A percentile compares a stretch with the other conserved stretches of the same genome.
phyloP scores from a whole-genome alignment of 805 yeast genomes.

The Jamesozyma piceae region DNA sequence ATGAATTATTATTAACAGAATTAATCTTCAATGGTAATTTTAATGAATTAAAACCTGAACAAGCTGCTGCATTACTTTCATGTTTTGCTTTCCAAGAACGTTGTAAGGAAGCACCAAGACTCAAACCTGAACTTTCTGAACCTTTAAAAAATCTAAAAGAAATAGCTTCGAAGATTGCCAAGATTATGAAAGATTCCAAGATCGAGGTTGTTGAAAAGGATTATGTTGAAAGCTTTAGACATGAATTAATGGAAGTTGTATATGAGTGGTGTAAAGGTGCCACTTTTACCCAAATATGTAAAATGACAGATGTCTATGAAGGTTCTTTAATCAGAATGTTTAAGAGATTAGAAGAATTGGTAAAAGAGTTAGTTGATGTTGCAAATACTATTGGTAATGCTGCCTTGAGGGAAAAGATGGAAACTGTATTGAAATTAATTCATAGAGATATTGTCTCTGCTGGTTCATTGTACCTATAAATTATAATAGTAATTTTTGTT shows the following conservation, averaged over 20 bases:
- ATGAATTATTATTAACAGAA: slow-evolving; percentile 77
- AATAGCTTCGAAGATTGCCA: slow-evolving; percentile 86
- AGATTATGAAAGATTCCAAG: slow-evolving; percentile 80
- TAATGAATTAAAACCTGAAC: slow-evolving; percentile 78
- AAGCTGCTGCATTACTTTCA: slow-evolving; percentile 83
- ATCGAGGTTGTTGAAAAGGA: slow-evolving; percentile 85
- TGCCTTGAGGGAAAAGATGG: slow-evolving; percentile 82
- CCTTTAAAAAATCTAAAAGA: slow-evolving; percentile 83
- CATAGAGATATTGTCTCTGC: slow-evolving; percentile 96
- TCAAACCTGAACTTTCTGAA: slow-evolving; percentile 85
- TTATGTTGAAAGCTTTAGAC: slow-evolving; percentile 82
- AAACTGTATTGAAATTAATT: slow-evolving; percentile 68
- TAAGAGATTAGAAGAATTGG: slow-evolving; percentile 85
- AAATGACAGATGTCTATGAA: slow-evolving; percentile 97
- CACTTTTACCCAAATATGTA: slow-evolving; percentile 90
- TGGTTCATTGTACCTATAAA: slow-evolving; percentile 68
- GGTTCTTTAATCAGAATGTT: slow-evolving; percentile 93
- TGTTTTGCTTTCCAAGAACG: slow-evolving; percentile 97
- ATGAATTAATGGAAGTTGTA: slow-evolving; percentile 94
- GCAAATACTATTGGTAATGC: slow-evolving; percentile 91
- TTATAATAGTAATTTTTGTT: background rate
- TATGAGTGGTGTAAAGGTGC: slow-evolving; percentile 96
- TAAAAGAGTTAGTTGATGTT: slow-evolving; percentile 82
- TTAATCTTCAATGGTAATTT: slow-evolving; percentile 92
- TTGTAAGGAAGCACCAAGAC: slow-evolving; percentile 76